Conservation (phyloP, 345 rosid species). For the Arabis alpina region DNA sequence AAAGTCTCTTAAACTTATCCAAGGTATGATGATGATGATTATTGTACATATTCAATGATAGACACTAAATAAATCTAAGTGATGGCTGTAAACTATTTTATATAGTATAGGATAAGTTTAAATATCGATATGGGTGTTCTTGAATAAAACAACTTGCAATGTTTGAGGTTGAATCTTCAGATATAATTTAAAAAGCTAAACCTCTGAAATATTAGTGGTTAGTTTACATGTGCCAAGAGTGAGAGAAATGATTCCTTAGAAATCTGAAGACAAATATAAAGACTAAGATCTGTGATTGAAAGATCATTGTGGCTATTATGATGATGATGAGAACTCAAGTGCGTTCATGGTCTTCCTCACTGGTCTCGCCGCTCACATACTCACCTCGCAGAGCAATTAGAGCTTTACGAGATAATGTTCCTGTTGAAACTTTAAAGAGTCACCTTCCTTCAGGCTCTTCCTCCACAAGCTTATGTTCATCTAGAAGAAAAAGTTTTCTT, state of each 20-base stretch:
- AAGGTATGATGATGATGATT: slow-evolving; percentile 15
- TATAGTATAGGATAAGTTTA: not conserved
- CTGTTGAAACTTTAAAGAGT: slow-evolving; percentile 12
- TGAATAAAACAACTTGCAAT: not conserved
- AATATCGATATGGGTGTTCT: not conserved
- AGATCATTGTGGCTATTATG: slow-evolving; percentile 17
- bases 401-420: slow-evolving; percentile 34
- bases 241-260: slow-evolving; percentile 3
- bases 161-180: no score
- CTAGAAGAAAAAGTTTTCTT: slow-evolving; percentile 57
- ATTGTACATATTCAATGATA: slow-evolving; percentile 20
- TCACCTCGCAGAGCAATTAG: slow-evolving; percentile 6
- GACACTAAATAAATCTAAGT: not conserved
- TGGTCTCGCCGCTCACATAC: slow-evolving; percentile 3
- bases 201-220: slow-evolving; percentile 6
- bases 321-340: slow-evolving; percentile 18
- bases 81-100: not conserved
- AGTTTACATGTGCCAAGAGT: not conserved
- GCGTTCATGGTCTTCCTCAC: slow-evolving; percentile 26
- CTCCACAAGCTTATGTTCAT: slow-evolving; percentile 41
- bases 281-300: slow-evolving; percentile 17
- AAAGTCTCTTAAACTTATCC: not conserved
- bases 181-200: slow-evolving; percentile 2
- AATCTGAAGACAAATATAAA: not conserved
- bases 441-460: slow-evolving; percentile 12